phyloP scores from a whole-genome alignment of 768 basidiomycete species.

The Lyophyllum shimeji region DNA sequence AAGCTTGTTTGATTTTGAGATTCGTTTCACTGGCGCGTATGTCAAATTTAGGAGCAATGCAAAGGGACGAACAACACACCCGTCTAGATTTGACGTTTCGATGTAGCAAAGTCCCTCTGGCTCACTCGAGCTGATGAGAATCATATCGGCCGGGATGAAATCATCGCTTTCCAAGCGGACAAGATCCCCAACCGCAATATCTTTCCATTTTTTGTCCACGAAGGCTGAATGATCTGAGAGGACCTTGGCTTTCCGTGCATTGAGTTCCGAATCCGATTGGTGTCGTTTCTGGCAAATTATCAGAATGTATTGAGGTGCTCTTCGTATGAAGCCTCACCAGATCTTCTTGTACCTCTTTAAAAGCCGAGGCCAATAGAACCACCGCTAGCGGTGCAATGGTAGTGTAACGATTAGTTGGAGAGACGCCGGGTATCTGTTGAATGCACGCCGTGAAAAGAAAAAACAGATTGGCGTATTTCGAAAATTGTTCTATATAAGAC shows the following conservation, averaged over 20 bases:
- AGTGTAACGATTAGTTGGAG: slow-evolving; percentile 93
- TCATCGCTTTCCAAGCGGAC: slow-evolving; percentile 89
- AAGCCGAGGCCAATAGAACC: slow-evolving; percentile 89
- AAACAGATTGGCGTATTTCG: slow-evolving; percentile 97
- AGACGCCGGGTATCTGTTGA: slow-evolving; percentile 97
- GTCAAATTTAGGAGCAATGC: neutral
- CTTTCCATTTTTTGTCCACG: slow-evolving; percentile 79
- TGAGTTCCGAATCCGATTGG: slow-evolving; percentile 90
- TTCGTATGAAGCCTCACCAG: slow-evolving; percentile 50
- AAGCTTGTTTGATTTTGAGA: slow-evolving; percentile 97
- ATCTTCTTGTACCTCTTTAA: slow-evolving; percentile 96
- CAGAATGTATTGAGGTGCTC: slow-evolving; percentile 5
- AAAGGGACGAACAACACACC: slow-evolving; percentile 47
- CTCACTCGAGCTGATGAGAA: slow-evolving; percentile 86
- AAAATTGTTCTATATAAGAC: slow-evolving; percentile 80
- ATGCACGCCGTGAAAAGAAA: slow-evolving; percentile 98
- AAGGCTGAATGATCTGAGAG: slow-evolving; percentile 67
- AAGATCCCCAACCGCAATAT: slow-evolving; percentile 88
- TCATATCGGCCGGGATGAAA: slow-evolving; percentile 93
- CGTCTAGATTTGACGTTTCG: slow-evolving; percentile 96
- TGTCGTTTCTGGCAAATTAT: slow-evolving; percentile 78
- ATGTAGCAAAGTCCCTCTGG: slow-evolving; percentile 98
- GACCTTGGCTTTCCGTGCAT: slow-evolving; percentile 78
- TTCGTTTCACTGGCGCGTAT: slow-evolving; percentile 81
- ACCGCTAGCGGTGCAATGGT: slow-evolving; percentile 89